These are phyloP conservation scores for Eucalyptus erythrocorys DNA, from an alignment of 345 rosid species.

Conservation along the genomic window DNA sequence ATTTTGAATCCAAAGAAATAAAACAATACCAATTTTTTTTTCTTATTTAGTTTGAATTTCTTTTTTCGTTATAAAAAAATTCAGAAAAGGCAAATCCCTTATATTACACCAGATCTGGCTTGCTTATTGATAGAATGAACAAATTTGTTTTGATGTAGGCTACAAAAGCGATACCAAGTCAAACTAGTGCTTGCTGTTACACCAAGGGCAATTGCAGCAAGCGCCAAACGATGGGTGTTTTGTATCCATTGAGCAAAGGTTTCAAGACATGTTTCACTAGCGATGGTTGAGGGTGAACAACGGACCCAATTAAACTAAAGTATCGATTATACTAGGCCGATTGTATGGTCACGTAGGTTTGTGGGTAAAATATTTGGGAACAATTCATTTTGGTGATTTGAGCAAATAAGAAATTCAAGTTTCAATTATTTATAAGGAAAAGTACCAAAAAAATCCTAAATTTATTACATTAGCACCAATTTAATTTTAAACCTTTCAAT, in stretches of 20 bases:
- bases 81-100: accelerated
- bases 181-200: accelerated
- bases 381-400: not conserved
- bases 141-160: accelerated
- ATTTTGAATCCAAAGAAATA: too few species aligned
- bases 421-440: not conserved
- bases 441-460: too few species aligned
- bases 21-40: too few species aligned
- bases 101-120: accelerated
- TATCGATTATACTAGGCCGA: accelerated
- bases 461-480: too few species aligned
- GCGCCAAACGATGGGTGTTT: not conserved
- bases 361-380: not conserved
- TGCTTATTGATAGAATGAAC: too few species aligned
- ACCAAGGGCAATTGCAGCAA: accelerated
- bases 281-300: not conserved
- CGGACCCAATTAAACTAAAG: not conserved
- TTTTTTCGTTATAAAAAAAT: too few species aligned
- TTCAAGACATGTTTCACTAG: not conserved
- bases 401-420: not conserved
- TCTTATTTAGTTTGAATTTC: too few species aligned
- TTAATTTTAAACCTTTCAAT: too few species aligned
- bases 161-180: too few species aligned
- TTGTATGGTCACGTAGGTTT: not conserved
- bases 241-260: not conserved